A percentile compares a stretch with the other conserved stretches of the same genome.
Conservation (phyloP, 2,329 filamentous ascomycete species). For the Phoma herbarum region DNA sequence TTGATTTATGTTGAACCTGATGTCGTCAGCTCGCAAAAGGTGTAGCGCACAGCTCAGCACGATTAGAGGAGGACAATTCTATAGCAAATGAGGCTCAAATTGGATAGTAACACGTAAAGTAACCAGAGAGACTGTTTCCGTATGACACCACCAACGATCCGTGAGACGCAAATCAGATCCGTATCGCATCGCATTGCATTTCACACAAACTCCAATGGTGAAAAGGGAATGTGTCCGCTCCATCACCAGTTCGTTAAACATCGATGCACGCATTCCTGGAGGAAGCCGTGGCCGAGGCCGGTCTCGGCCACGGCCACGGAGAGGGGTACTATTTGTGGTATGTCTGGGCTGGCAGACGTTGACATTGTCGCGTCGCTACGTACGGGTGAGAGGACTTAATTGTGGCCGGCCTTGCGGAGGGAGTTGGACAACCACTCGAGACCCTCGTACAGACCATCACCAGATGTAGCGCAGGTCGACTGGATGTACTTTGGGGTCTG, state of each 20-base stretch:
- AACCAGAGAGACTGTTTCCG: constrained; percentile 48
- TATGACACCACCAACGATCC: constrained; percentile 45
- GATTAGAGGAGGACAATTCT: constrained; percentile 6
- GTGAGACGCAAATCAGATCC: constrained; percentile 41
- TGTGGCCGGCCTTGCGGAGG: constrained; percentile 63
- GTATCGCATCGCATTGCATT: constrained; percentile 37
- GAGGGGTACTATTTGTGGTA: constrained; percentile 36
- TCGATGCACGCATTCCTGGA: constrained; percentile 46
- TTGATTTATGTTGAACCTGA: constrained; percentile 2
- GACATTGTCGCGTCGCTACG: constrained; percentile 41
- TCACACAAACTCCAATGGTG: constrained; percentile 51
- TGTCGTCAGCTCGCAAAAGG: neutral
- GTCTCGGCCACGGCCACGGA: constrained; percentile 25
- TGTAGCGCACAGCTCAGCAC: neutral
- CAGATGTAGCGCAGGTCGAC: constrained; percentile 98
- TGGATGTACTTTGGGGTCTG: constrained; percentile 79
- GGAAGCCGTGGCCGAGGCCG: constrained; percentile 16
- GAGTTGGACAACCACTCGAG: constrained; percentile 72
- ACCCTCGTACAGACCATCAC: constrained; percentile 99
- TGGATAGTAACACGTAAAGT: constrained; percentile 49
- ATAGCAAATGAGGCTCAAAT: constrained; percentile 50
- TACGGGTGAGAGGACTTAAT: constrained; percentile 45
- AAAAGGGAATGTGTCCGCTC: constrained; percentile 46
- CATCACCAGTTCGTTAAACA: constrained; percentile 50
- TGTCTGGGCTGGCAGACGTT: constrained; percentile 42